Conservation (phyloP, 176 grass and related monocot species). For the Zoysia pacifica region DNA sequence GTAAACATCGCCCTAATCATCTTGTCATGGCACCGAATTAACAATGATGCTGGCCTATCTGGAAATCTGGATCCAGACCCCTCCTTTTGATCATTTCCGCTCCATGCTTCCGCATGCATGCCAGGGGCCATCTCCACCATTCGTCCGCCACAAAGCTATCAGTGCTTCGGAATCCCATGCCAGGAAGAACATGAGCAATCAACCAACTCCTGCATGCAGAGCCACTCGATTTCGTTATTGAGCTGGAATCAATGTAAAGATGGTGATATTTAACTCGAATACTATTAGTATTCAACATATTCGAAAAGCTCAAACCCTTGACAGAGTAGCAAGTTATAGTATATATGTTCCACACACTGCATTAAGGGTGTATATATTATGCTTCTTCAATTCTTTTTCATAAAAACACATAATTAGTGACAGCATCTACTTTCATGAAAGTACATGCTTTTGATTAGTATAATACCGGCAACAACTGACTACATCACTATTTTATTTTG, state of each 20-base stretch:
- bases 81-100: slow-evolving; percentile 52
- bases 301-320: slow-evolving; percentile 27
- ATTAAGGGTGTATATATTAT: slow-evolving; percentile 1
- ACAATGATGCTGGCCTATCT: slow-evolving; percentile 55
- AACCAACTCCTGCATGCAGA: slow-evolving; percentile 13
- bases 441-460: not conserved
- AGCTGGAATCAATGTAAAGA: slow-evolving; percentile 42
- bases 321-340: slow-evolving; percentile 25
- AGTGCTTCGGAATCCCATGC: slow-evolving; percentile 24
- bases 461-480: not conserved
- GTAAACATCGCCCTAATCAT: slow-evolving; percentile 54
- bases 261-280: slow-evolving; percentile 27
- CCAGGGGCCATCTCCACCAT: slow-evolving; percentile 49
- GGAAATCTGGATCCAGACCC: slow-evolving; percentile 56
- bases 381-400: not conserved
- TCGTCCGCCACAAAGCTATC: slow-evolving; percentile 42
- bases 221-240: slow-evolving; percentile 48
- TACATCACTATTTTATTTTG: slow-evolving; percentile 2
- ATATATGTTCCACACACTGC: not conserved
- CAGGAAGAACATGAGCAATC: slow-evolving; percentile 50
- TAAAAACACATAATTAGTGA: not conserved
- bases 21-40: slow-evolving; percentile 50
- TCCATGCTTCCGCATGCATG: slow-evolving; percentile 49
- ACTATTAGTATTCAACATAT: slow-evolving; percentile 20
- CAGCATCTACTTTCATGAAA: slow-evolving; percentile 21